Base-by-base conservation (phyloP, 1,284 basidiomycete genomes). In the Moesziomyces sp. region DNA sequence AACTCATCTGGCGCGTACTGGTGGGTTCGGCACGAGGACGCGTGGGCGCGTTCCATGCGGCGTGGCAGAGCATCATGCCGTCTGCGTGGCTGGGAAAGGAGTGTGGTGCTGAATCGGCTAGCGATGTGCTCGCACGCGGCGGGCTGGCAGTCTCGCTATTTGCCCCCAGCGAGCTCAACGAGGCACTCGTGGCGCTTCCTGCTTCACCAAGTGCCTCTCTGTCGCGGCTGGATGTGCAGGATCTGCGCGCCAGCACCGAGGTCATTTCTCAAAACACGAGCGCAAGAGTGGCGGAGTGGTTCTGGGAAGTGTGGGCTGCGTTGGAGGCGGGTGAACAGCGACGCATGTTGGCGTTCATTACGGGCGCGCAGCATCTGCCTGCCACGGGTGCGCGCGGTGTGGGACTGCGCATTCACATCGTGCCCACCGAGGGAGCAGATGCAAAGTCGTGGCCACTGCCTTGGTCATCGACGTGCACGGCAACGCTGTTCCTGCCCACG, bases 381-480 rank as follows among this genome's bases (percentile, higher is more conserved):
- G 67, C 70, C 0, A 57, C 69, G 2, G 78, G 78, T 2, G 69
- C 75, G 1, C 50, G 62, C 13, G 66, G 60, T 0, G 55, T 79
- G 18, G 73, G 73, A 9, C 40, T 79, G 63, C 61, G 76, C 2
- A 64, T 79, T 21, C 76, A 79, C 44, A 57, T 76, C 5, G 69
- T 79, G 6, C 50, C 44, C 5, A 51, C 62, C 21, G 51, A 52
- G 1, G 21, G 14, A 19, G 13, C 38, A 9, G 61, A 58, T 16
- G 55, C 44, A 14, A n/a, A 49, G 10, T 52, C 54, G 5, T 66
- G 62, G 62, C 76, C 72, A 1, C 50, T 79, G 34, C 78, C 78
- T 3, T 77, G 76, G 76, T 77, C 76, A 19, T 72, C 66, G 9
- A 79, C 78, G 6, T 79, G 78, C 52, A 77, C 78, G 5, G 69